A percentile compares a stretch with the other conserved stretches of the same genome.
phyloP scores from a whole-genome alignment of 805 yeast species.

The Ogataea nakhonphanomensis region DNA sequence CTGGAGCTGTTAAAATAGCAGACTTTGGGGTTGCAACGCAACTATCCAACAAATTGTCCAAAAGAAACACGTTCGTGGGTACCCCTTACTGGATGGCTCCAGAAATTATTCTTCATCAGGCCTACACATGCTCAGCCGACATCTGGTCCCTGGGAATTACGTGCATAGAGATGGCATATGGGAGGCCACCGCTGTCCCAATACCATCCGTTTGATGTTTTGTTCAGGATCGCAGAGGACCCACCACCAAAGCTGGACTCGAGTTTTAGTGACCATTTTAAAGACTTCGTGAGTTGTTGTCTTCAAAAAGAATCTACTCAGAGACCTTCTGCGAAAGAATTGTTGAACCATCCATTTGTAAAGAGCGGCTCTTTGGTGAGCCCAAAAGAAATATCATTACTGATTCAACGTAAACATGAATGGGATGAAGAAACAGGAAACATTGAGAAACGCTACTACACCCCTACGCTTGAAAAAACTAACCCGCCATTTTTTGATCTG shows the following conservation, averaged over 20 bases:
- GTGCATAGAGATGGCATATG: slow-evolving; percentile 65
- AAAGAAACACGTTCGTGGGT: slow-evolving; percentile 52
- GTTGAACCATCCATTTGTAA: slow-evolving; percentile 60
- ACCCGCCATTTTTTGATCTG: slow-evolving; percentile 1
- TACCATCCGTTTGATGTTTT: slow-evolving; percentile 55
- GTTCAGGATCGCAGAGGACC: slow-evolving; percentile 46
- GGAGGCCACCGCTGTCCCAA: slow-evolving; percentile 65
- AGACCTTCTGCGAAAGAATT: slow-evolving; percentile 66
- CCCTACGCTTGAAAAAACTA: slow-evolving; percentile 29
- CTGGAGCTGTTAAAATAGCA: slow-evolving; percentile 81
- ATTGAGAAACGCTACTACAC: slow-evolving; percentile 28
- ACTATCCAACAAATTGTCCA: slow-evolving; percentile 50
- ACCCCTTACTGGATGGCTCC: slow-evolving; percentile 70
- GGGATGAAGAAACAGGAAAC: slow-evolving; percentile 38
- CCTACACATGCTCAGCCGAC: slow-evolving; percentile 68
- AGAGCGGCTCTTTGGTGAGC: slow-evolving; percentile 35
- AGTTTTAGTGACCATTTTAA: slow-evolving; percentile 43
- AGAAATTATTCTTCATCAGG: slow-evolving; percentile 50
- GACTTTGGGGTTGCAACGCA: slow-evolving; percentile 96
- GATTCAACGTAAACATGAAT: slow-evolving; percentile 41
- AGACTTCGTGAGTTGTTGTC: slow-evolving; percentile 66
- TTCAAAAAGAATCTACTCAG: slow-evolving; percentile 62
- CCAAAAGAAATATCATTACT: slow-evolving; percentile 35
- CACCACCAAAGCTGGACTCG: slow-evolving; percentile 42
- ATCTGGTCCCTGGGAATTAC: slow-evolving; percentile 82